phyloP scores from a whole-genome alignment of 352 stramenopile species.

The Phytophthora boehmeriae region DNA sequence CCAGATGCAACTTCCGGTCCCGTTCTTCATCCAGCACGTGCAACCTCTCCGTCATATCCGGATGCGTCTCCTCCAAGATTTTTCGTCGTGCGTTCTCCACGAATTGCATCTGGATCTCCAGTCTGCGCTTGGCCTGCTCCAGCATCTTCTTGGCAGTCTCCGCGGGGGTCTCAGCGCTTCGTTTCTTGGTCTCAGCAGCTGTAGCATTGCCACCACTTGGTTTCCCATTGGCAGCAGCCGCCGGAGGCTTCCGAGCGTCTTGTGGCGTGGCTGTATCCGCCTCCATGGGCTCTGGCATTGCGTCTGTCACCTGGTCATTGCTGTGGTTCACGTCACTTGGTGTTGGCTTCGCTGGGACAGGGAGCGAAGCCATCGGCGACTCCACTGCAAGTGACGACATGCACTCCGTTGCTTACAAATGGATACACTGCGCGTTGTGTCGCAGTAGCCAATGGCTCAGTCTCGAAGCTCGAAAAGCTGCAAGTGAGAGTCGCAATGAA shows the following conservation, averaged over 20 bases:
- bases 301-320: slow-evolving; percentile 10
- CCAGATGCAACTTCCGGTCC: slow-evolving; percentile 47
- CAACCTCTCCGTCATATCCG: slow-evolving; percentile 62
- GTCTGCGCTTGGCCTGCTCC: slow-evolving; percentile 39
- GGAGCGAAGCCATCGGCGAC: slow-evolving; percentile 25
- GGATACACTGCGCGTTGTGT: too few relatives aligned
- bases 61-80: slow-evolving; percentile 70
- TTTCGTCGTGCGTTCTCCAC: slow-evolving; percentile 67
- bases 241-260: slow-evolving; percentile 1
- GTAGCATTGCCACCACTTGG: neutral
- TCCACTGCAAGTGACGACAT: slow-evolving; percentile 42
- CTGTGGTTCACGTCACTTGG: slow-evolving; percentile 10
- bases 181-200: slow-evolving; percentile 5
- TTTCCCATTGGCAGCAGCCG: slow-evolving; percentile 20
- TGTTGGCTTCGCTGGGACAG: slow-evolving; percentile 15
- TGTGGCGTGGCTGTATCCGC: slow-evolving; percentile 20
- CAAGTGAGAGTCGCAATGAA: too few relatives aligned
- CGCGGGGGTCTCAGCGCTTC: slow-evolving; percentile 20
- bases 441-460: too few relatives aligned
- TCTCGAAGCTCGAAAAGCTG: too few relatives aligned
- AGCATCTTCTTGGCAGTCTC: slow-evolving; percentile 40
- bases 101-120: slow-evolving; percentile 76
- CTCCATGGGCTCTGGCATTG: slow-evolving; percentile 18
- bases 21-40: slow-evolving; percentile 50
- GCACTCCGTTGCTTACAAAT: neutral